Percentiles rank a stretch among this genome's conserved stretches.
Evolutionary conservation across 805 yeast species (phyloP).

Genomic region (Saccharomycopsis sp.): DNA sequence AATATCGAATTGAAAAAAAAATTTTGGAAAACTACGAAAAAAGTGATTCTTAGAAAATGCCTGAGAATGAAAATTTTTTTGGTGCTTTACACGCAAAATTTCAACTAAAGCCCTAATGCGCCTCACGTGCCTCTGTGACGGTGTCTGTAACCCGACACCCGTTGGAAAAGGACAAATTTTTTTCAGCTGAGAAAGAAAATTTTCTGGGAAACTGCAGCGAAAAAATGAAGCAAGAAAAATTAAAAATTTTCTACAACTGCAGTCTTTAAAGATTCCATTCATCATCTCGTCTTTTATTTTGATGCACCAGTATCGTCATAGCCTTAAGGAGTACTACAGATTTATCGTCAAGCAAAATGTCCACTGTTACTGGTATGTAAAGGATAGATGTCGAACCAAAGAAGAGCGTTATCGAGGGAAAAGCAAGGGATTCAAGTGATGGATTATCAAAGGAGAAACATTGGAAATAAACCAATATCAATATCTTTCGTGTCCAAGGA

Average conservation of each 20-base stretch:
- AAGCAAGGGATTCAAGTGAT: background rate
- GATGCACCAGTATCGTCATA: background rate
- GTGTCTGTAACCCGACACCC: background rate
- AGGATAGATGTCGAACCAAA: background rate
- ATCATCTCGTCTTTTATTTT: background rate
- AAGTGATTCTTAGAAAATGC: background rate
- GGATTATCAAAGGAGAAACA: no score
- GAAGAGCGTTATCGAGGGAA: background rate
- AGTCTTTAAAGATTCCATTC: background rate
- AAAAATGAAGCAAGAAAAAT: background rate
- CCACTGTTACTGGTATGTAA: conserved; percentile 12
- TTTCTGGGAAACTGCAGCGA: background rate
- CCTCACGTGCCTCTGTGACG: background rate
- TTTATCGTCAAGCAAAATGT: conserved; percentile 5
- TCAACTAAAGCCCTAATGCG: background rate
- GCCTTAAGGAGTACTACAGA: background rate
- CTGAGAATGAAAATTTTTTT: background rate
- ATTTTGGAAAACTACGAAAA: background rate
- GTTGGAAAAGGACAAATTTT: background rate
- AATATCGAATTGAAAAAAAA: background rate
- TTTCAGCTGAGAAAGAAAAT: background rate
- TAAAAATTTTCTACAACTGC: background rate
- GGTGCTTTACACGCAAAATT: background rate
- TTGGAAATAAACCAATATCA: no score
- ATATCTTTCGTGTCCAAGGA: no score